phyloP scores from a whole-genome alignment of 345 rosid genomes.

The Citrus cavaleriei region DNA sequence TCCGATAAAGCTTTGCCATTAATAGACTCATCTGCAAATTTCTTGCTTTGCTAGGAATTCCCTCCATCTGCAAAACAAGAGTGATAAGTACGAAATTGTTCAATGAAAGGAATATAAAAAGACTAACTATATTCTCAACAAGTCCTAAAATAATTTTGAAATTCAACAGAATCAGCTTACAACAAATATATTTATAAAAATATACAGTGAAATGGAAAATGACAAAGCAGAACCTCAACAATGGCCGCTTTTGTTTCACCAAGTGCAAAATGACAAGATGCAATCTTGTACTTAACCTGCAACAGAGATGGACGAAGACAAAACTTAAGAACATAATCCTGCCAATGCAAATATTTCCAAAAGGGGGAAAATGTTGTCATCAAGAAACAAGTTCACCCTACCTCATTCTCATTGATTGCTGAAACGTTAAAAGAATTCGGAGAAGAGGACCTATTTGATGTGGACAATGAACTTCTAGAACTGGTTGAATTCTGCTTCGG shows the following conservation, averaged over 20 bases:
- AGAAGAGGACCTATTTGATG: conserved; percentile 69
- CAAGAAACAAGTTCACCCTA: conserved; percentile 14
- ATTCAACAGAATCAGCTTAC: neutral
- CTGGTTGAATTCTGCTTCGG: conserved; percentile 73
- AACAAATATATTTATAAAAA: neutral
- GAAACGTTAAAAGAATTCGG: conserved; percentile 67
- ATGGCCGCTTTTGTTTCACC: conserved; percentile 76
- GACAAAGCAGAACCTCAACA: conserved; percentile 55
- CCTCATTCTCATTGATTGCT: conserved; percentile 87
- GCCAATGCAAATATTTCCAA: neutral
- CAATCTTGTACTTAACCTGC: conserved; percentile 93
- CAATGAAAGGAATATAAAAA: neutral
- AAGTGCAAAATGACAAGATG: conserved; percentile 76
- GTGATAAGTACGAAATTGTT: neutral
- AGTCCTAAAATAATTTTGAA: neutral
- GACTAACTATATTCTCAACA: neutral
- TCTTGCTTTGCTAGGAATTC: conserved; percentile 85
- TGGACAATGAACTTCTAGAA: conserved; percentile 65
- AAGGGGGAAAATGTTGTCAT: neutral
- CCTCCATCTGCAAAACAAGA: conserved; percentile 67
- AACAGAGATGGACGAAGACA: neutral
- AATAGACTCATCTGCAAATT: conserved; percentile 88
- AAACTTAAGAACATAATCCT: neutral
- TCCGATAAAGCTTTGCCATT: conserved; percentile 92
- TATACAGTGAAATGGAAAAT: conserved; percentile 3